Base-by-base conservation (phyloP, 306 rosid genomes). In the Biancaea sappan region DNA sequence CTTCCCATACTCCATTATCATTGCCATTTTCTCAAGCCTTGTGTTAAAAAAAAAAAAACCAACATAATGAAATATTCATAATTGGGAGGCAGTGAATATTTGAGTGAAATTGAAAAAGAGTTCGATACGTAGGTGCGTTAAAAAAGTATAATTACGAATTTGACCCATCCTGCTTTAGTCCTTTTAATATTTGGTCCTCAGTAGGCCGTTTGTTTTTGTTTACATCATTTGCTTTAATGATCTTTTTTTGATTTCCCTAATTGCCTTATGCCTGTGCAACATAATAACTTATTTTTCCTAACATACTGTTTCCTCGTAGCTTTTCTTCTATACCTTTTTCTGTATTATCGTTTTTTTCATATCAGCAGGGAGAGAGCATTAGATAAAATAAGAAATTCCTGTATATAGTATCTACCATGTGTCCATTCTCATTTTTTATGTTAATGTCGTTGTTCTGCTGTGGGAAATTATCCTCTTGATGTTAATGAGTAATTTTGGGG, bases 171-270 rank as follows among this genome's bases (percentile, higher is more conserved):
- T 62, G 47, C 46, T 74, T 12, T 31, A 6, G 62, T 51, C 40
- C 58, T 24, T 76, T 70, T 38, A 59, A 53, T 22, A 53, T 68
- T 61, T 43, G 54, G 15, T 54, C 40, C 44, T 12, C 32, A 43
- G 6, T 32, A 6, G 26, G 66, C 41, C 29, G 29, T 13, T 66
- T 47, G 60, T 41, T 37, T 26, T 46, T 59, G 57, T n/a, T 28
- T 47, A 43, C 48, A 43, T 43, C 46, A 28, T 29, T 1, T 44
- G 46, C 41, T 54, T 29, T 14, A 54, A 13, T 31, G 34, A 28
- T 21, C 46, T 73, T 34, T 24, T 44, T 40, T 38, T 21, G 69
- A 66, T 44, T 47, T 77, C 25, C 32, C 68, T 16, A 37, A 56
- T 68, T 41, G 25, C 62, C 28, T 28, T 58, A 44, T 44, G 69